phyloP scores from a whole-genome alignment of 1,139 yeast genomes.

The Geotrichum carabidarum region DNA sequence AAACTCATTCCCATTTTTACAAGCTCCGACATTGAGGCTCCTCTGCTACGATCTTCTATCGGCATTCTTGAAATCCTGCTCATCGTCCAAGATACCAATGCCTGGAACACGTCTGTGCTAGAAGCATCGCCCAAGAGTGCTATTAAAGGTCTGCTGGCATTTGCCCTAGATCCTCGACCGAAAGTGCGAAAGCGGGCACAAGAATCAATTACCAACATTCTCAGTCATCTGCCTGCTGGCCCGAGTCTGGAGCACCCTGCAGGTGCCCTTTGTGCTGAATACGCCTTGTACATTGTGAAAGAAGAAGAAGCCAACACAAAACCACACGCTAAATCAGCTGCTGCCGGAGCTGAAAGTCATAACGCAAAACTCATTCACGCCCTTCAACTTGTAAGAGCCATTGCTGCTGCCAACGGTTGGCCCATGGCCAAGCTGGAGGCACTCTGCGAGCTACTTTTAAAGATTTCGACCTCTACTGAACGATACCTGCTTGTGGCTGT shows the following conservation, averaged over 20 bases:
- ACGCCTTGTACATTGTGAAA: conserved; percentile 52
- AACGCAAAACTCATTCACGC: conserved; percentile 65
- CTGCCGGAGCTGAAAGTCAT: conserved; percentile 24
- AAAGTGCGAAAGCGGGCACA: conserved; percentile 94
- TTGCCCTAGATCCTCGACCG: conserved; percentile 84
- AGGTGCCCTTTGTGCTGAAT: conserved; percentile 61
- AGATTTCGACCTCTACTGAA: conserved; percentile 75
- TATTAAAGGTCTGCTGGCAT: conserved; percentile 69
- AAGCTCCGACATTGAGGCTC: conserved; percentile 69
- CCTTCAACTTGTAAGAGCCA: conserved; percentile 64
- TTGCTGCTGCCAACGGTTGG: conserved; percentile 76
- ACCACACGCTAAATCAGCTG: conserved; percentile 25
- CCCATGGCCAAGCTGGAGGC: conserved; percentile 64
- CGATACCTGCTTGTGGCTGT: conserved; percentile 77
- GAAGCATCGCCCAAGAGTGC: conserved; percentile 78
- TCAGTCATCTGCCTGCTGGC: conserved; percentile 72
- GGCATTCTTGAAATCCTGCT: conserved; percentile 80
- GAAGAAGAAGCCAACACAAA: conserved; percentile 38
- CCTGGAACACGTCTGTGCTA: conserved; percentile 54
- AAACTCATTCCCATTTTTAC: conserved; percentile 79
- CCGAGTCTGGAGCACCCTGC: conserved; percentile 78
- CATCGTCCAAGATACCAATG: conserved; percentile 70
- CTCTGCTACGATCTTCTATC: conserved; percentile 72
- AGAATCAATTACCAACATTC: conserved; percentile 65
- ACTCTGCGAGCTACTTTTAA: conserved; percentile 70